These are phyloP conservation scores for Craspedostauros australis DNA, from an alignment of 108 stramenopile species.

Conservation along the genomic window DNA sequence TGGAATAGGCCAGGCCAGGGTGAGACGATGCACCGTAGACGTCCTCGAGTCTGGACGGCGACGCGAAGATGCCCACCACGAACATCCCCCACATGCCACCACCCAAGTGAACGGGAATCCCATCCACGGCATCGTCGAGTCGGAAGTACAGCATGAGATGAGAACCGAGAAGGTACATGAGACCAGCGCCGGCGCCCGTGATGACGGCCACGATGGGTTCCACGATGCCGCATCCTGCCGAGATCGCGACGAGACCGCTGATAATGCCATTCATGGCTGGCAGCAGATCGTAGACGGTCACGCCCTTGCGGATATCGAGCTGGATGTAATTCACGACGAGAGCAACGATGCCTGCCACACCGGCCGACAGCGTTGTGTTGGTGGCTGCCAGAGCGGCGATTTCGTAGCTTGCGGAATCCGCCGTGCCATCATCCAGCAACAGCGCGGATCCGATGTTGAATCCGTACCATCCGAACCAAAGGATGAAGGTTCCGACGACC, in stretches of 20 bases:
- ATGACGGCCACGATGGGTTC: slow-evolving; percentile 60
- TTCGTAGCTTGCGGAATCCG: slow-evolving; percentile 29
- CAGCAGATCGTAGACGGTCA: slow-evolving; percentile 21
- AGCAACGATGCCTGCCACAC: slow-evolving; percentile 25
- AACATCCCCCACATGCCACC: slow-evolving; percentile 71
- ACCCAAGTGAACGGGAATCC: slow-evolving; percentile 61
- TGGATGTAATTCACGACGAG: slow-evolving; percentile 27
- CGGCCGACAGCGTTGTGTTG: slow-evolving; percentile 57
- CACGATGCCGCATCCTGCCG: slow-evolving; percentile 50
- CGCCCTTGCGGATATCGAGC: too few relatives aligned
- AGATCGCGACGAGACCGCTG: slow-evolving; percentile 59
- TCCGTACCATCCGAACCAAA: slow-evolving; percentile 88
- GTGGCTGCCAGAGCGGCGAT: slow-evolving; percentile 56
- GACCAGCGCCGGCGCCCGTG: slow-evolving; percentile 60
- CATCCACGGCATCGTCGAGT: slow-evolving; percentile 79
- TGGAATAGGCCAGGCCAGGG: slow-evolving; percentile 43
- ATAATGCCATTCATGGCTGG: slow-evolving; percentile 30
- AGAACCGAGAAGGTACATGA: slow-evolving; percentile 42
- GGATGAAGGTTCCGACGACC: slow-evolving; percentile 36
- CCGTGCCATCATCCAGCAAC: slow-evolving; percentile 48
- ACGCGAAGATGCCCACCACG: slow-evolving; percentile 52
- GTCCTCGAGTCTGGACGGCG: slow-evolving; percentile 5
- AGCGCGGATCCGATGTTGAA: slow-evolving; percentile 88
- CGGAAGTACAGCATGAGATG: slow-evolving; percentile 34
- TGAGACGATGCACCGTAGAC: slow-evolving; percentile 22